Conservation (phyloP, 495 filamentous ascomycete species). For the Aspergillus hancockii region DNA sequence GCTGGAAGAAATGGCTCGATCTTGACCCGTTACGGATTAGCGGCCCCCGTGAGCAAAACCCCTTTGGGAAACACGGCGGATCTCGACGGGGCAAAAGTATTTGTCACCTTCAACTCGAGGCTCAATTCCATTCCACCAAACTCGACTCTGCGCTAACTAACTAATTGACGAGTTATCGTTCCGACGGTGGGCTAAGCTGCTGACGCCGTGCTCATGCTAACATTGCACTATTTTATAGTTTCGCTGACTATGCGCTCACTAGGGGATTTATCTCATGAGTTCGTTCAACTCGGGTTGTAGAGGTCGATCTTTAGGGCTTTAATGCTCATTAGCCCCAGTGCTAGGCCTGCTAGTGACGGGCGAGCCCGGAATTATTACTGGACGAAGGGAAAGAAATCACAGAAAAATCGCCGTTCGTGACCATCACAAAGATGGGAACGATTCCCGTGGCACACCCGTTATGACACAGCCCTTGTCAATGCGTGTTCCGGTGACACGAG, state of each 20-base stretch:
- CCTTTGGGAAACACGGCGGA: slow-evolving; percentile 13
- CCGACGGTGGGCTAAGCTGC: neutral
- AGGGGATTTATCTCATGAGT: slow-evolving; percentile 1
- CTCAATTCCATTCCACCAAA: neutral
- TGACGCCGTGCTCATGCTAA: neutral
- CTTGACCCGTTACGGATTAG: slow-evolving; percentile 5
- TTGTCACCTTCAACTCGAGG: slow-evolving; percentile 4
- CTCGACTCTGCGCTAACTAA: too few species aligned
- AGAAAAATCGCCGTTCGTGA: slow-evolving; percentile 6
- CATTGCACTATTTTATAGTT: neutral
- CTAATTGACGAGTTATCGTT: neutral
- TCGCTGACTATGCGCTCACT: neutral
- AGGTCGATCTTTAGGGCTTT: slow-evolving; percentile 1
- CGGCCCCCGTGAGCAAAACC: slow-evolving; percentile 5
- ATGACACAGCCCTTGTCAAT: neutral
- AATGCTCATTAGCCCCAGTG: neutral
- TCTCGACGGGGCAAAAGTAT: slow-evolving; percentile 1
- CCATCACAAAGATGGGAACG: neutral
- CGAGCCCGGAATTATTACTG: neutral
- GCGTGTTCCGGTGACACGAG: slow-evolving; percentile 11
- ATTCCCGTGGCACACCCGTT: slow-evolving; percentile 5
- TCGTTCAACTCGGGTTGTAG: neutral
- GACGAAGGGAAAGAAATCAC: neutral
- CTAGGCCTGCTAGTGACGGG: neutral
- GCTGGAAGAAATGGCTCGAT: neutral